Conservation (phyloP, 2,329 filamentous ascomycete species). For the Trichoderma pleuroti region DNA sequence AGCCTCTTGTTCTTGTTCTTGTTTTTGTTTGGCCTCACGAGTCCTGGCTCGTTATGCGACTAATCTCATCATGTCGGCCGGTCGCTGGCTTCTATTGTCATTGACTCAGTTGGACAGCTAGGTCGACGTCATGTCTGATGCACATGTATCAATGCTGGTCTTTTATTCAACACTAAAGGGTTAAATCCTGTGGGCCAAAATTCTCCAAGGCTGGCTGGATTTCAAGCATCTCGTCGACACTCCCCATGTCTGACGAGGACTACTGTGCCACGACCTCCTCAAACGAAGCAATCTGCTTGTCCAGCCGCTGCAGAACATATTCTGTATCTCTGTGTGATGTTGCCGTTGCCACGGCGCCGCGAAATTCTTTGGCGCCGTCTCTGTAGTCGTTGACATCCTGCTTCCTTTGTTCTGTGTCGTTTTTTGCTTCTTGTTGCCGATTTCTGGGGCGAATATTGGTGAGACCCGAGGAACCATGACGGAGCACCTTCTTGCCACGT, state of each 20-base stretch:
- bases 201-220: neutral
- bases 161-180: neutral
- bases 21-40: neutral
- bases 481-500: neutral
- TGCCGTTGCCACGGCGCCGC: neutral
- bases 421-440: neutral
- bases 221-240: neutral
- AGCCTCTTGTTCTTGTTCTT: neutral
- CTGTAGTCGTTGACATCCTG: neutral
- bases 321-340: slow-evolving; percentile 6
- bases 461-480: neutral
- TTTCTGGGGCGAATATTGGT: neutral
- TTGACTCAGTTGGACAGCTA: neutral
- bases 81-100: neutral
- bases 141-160: neutral
- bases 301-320: neutral
- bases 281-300: slow-evolving; percentile 4
- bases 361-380: neutral
- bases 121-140: neutral
- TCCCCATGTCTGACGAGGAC: too few relatives aligned
- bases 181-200: neutral
- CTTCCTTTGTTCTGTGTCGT: neutral
- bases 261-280: neutral
- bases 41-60: neutral
- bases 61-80: neutral